Conservation (phyloP, 1,284 basidiomycete genomes). For the Inonotus obliquus region DNA sequence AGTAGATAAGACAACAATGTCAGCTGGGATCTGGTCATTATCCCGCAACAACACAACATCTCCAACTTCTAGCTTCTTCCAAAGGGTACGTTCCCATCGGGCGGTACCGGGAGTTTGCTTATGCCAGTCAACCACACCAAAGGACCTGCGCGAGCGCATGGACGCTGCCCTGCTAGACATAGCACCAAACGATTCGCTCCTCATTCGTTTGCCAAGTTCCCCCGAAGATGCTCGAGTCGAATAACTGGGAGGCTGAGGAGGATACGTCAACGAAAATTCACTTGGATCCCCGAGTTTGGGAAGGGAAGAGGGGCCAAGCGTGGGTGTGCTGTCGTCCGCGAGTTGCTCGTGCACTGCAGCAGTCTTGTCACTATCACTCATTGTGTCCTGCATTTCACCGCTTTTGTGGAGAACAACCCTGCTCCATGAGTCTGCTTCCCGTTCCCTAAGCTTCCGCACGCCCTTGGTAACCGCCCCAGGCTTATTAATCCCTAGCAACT, state of each 20-base stretch:
- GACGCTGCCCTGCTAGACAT: constrained; percentile 50
- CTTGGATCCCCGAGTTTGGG: constrained; percentile 60
- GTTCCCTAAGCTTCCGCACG: constrained; percentile 79
- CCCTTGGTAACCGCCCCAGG: constrained; percentile 81
- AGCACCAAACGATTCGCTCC: constrained; percentile 20
- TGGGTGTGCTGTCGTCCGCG: constrained; percentile 39
- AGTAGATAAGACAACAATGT: constrained; percentile 86
- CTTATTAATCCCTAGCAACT: constrained; percentile 57
- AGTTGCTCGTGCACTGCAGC: constrained; percentile 23
- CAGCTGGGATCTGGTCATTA: constrained; percentile 95
- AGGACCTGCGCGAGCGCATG: constrained; percentile 43
- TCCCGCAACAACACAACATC: constrained; percentile 88
- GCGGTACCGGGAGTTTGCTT: constrained; percentile 67
- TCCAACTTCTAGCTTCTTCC: constrained; percentile 99
- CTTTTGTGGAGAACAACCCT: constrained; percentile 59
- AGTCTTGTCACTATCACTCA: constrained; percentile 32
- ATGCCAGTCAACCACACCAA: constrained; percentile 78
- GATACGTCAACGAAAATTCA: constrained; percentile 62
- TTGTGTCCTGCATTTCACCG: constrained; percentile 22
- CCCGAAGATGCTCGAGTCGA: constrained; percentile 1
- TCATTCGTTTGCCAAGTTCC: background rate
- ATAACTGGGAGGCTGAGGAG: constrained; percentile 35
- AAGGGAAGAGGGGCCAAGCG: constrained; percentile 31
- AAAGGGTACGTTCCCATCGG: constrained; percentile 91
- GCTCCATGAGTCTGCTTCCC: constrained; percentile 59